Percentiles rank a stretch among this genome's conserved stretches.
phyloP scores from a whole-genome alignment of 2,329 filamentous ascomycete species.

The Pezicula radicicola region DNA sequence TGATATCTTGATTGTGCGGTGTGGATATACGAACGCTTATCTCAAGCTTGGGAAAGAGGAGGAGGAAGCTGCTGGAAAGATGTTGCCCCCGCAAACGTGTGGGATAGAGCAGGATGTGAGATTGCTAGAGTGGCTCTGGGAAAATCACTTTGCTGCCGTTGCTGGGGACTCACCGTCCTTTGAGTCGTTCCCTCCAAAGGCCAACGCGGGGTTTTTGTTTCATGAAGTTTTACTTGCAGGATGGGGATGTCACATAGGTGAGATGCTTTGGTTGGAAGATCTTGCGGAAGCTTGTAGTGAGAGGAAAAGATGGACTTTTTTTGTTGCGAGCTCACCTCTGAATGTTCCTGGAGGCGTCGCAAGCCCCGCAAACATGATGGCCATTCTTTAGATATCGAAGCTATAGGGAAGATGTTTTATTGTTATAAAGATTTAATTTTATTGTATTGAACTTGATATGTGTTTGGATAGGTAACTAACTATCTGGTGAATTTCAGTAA shows the following conservation, averaged over 20 bases:
- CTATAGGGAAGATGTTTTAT: no score
- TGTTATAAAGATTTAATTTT: no score
- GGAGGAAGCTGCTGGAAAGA: constrained; percentile 18
- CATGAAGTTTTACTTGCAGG: constrained; percentile 13
- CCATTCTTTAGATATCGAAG: neutral
- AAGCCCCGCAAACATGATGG: constrained; percentile 12
- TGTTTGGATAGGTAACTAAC: no score
- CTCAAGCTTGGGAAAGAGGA: constrained; percentile 26
- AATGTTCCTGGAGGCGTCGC: constrained; percentile 7
- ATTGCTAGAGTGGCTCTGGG: constrained; percentile 33
- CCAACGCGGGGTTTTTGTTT: constrained; percentile 18
- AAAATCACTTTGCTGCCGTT: constrained; percentile 28
- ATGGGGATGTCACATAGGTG: constrained; percentile 15
- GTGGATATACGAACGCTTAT: constrained; percentile 29
- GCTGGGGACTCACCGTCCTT: constrained; percentile 34
- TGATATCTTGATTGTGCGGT: constrained; percentile 45
- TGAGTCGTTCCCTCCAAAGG: constrained; percentile 27
- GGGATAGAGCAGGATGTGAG: constrained; percentile 41
- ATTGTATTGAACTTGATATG: no score
- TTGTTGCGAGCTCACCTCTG: constrained; percentile 7
- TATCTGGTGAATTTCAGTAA: no score
- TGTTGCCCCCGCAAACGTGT: constrained; percentile 31
- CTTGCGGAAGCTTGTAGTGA: constrained; percentile 7
- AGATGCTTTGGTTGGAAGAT: constrained; percentile 14
- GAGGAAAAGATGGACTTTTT: constrained; percentile 11